Base-by-base conservation (phyloP, 352 stramenopile species). In the Thraustochytrium striatum region DNA sequence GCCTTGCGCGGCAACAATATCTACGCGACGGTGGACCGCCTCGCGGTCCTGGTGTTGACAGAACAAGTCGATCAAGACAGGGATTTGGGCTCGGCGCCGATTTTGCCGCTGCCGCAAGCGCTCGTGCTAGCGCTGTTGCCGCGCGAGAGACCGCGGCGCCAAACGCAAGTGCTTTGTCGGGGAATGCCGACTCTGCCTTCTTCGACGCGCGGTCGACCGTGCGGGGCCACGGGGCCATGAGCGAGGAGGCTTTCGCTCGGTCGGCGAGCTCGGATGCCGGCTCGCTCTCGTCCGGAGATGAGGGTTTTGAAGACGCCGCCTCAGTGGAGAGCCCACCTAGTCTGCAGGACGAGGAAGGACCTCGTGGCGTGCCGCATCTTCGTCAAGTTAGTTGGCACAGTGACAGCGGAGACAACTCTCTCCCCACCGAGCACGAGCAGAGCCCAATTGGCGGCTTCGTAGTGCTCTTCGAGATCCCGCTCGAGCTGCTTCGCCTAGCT, bases 361-460 rank as follows among this genome's bases (percentile, higher is more conserved):
- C 19, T 11, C 19, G 19, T 32, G 16, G 19, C 0, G 52, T 11
- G 19, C 19, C 52, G 19, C 13, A 33, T 19, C 33, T 25, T 7
- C 58, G 58, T 32, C 58, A 69, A 33, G 58, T 69, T 13, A 69
- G 58, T 33, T 69, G 58, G 58, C 25, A 13, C 19, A 59, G 9
- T 11, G 19, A n/a, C n/a, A n/a, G n/a, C n/a, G n/a, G n/a, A n/a
- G n/a, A n/a, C n/a, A n/a, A n/a, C n/a, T n/a, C n/a, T n/a, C n/a
- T n/a, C n/a, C n/a, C n/a, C n/a, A n/a, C n/a, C n/a, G n/a, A n/a
- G n/a, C n/a, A n/a, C n/a, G n/a, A n/a, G n/a, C n/a, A n/a, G n/a
- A n/a, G n/a, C n/a, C 58, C 58, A 69, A 69, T 25, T 28, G 44
- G 58, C n/a, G n/a, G n/a, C n/a, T n/a, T n/a, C 59, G 30, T 70